phyloP scores from a whole-genome alignment of 2,329 filamentous ascomycete species.

The Aspergillus sp. region DNA sequence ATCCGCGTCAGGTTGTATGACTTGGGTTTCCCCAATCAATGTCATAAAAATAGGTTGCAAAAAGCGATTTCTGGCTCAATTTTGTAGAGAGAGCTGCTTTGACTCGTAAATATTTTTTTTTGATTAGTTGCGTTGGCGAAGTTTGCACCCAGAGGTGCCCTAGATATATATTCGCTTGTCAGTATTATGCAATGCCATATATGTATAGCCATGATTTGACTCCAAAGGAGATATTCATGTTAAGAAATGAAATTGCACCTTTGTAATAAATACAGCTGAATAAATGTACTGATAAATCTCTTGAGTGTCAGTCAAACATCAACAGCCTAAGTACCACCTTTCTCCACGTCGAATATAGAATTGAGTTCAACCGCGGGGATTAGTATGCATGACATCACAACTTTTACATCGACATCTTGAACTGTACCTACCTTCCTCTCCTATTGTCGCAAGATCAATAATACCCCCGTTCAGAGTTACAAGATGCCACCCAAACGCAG shows the following conservation, averaged over 20 bases:
- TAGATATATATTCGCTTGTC: no score
- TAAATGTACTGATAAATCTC: no score
- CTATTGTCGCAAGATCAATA: neutral
- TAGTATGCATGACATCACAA: constrained; percentile 5
- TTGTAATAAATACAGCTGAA: no score
- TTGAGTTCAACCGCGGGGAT: neutral
- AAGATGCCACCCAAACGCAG: constrained; percentile 11
- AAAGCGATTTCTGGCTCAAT: neutral
- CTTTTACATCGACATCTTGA: neutral
- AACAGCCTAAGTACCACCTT: no score
- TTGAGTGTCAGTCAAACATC: no score
- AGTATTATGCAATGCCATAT: no score
- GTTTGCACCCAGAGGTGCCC: no score
- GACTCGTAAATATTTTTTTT: neutral
- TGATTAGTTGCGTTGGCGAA: no score
- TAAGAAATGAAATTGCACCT: no score
- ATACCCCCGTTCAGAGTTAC: neutral
- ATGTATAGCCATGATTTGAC: no score
- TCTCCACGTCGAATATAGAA: neutral
- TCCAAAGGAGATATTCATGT: no score
- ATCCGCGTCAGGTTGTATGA: neutral
- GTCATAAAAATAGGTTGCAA: neutral
- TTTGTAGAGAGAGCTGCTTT: neutral
- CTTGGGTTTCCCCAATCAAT: neutral
- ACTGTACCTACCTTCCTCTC: neutral